Evolutionary conservation across 129 eudicot genomes (phyloP), one percentile per base, ranked within the genome.

Genomic region (Flaveria ramosissima): DNA sequence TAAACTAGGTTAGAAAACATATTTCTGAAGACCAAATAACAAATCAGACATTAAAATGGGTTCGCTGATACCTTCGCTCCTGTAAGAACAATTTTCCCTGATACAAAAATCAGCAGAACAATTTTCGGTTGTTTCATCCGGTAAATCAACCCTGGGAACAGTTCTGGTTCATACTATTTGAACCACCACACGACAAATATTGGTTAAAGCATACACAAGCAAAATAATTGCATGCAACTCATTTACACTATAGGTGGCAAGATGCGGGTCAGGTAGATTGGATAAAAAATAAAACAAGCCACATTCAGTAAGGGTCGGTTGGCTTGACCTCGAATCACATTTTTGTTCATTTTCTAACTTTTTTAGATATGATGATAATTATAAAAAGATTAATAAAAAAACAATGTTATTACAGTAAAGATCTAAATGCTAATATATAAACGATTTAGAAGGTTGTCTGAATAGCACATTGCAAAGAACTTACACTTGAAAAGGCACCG

Each of bases 71-170:
- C 98, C 98, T 92, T 92, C 0, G 98, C 98, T 69, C 98, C 96
- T 4, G 96, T 92, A 13, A 92, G 86, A 26, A 92, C 98, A 83
- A 92, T 90, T 87, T 92, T 92, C 27, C 98, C 98, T 0, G 96
- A 92, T 23, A 90, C 94, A 56, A 92, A 92, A 39, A 92, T 92
- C 61, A 92, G 98, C 76, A 92, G 83, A 39, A 92, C 96, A 15
- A 92, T 88, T 78, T 92, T 89, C 0, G 98, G 98, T 56, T 92
- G 96, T 75, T 90, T 92, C 98, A 92, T 92, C 14, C 98, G 85
- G 78, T 92, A 92, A 19, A 92, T 92, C 74, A 92, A 80, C 10
- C 98, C 98, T 3, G 98, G 98, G 70, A 92, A 92, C 7, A 92
- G 81, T 80, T 92, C 96, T n/a, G 98, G 98, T 78, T 92, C 98